Conservation (phyloP, 2,329 filamentous ascomycete genomes). For the Fusarium oligoseptatum region DNA sequence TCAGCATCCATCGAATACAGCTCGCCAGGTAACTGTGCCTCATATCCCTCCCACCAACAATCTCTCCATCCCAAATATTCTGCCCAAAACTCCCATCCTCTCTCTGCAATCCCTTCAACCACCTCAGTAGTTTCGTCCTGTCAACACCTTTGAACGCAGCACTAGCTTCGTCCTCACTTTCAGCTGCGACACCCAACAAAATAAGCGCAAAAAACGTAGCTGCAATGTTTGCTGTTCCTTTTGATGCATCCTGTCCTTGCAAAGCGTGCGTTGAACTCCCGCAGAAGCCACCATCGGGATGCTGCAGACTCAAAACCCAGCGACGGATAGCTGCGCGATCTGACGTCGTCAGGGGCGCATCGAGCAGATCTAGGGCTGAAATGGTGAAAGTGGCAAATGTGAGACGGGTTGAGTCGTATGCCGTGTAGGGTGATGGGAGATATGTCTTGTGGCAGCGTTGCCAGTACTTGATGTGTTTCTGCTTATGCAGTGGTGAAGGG, state of each 20-base stretch:
- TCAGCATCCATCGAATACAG: conserved; percentile 84
- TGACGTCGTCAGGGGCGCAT: conserved; percentile 64
- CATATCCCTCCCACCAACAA: conserved; percentile 87
- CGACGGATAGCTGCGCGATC: conserved; percentile 65
- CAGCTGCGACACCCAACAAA: conserved; percentile 70
- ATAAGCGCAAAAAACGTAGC: conserved; percentile 91
- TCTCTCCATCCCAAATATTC: conserved; percentile 68
- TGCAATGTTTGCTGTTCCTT: conserved; percentile 76
- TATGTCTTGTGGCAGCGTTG: conserved; percentile 85
- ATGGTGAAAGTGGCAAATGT: conserved; percentile 91
- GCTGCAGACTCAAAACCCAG: conserved; percentile 91
- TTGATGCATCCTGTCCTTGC: conserved; percentile 58
- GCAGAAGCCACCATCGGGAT: conserved; percentile 88
- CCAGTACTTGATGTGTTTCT: conserved; percentile 90
- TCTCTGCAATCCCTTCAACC: conserved; percentile 83
- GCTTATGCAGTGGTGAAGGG: conserved; percentile 63
- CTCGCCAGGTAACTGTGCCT: conserved; percentile 89
- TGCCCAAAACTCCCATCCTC: conserved; percentile 93
- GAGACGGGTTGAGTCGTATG: conserved; percentile 91
- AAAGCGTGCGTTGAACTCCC: conserved; percentile 79
- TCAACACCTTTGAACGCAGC: conserved; percentile 73
- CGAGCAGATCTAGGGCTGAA: conserved; percentile 85
- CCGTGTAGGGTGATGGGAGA: conserved; percentile 86
- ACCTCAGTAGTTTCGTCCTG: conserved; percentile 75
- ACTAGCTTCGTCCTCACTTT: conserved; percentile 54